Conservation (phyloP, 1,284 basidiomycete species). For the Apiotrichum sp. region DNA sequence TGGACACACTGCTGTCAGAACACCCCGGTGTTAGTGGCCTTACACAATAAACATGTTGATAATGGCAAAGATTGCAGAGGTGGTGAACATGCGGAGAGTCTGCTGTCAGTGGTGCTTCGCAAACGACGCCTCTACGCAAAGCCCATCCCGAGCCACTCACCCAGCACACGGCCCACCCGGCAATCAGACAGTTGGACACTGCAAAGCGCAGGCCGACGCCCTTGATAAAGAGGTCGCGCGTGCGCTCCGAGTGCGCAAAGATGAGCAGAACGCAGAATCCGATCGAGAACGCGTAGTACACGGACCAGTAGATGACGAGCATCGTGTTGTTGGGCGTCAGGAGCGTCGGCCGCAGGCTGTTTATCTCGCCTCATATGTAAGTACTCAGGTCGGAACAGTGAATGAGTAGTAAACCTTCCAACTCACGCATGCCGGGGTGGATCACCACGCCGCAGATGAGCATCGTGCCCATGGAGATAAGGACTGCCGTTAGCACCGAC, state of each 20-base stretch:
- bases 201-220: slow-evolving; percentile 73
- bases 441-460: slow-evolving; percentile 41
- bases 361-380: slow-evolving; percentile 53
- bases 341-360: slow-evolving; percentile 58
- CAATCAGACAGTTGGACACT: slow-evolving; percentile 72
- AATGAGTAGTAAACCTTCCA: neutral
- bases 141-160: slow-evolving; percentile 53
- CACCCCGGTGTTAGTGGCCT: slow-evolving; percentile 4
- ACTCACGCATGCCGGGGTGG: slow-evolving; percentile 41
- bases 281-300: slow-evolving; percentile 51
- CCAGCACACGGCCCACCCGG: slow-evolving; percentile 74
- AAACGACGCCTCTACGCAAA: neutral
- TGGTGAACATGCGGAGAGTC: slow-evolving; percentile 44
- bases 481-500: slow-evolving; percentile 12
- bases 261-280: slow-evolving; percentile 74
- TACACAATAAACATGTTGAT: slow-evolving; percentile 44
- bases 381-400: too few relatives aligned
- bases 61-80: slow-evolving; percentile 42
- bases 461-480: slow-evolving; percentile 34
- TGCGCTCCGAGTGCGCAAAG: slow-evolving; percentile 63
- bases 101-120: slow-evolving; percentile 6
- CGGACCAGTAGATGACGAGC: slow-evolving; percentile 60
- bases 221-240: slow-evolving; percentile 65
- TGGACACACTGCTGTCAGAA: slow-evolving; percentile 27
- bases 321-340: slow-evolving; percentile 63